These are phyloP conservation scores for Hirsutella rhossiliensis DNA, from an alignment of 2,329 filamentous ascomycete species.

Conservation along the genomic window DNA sequence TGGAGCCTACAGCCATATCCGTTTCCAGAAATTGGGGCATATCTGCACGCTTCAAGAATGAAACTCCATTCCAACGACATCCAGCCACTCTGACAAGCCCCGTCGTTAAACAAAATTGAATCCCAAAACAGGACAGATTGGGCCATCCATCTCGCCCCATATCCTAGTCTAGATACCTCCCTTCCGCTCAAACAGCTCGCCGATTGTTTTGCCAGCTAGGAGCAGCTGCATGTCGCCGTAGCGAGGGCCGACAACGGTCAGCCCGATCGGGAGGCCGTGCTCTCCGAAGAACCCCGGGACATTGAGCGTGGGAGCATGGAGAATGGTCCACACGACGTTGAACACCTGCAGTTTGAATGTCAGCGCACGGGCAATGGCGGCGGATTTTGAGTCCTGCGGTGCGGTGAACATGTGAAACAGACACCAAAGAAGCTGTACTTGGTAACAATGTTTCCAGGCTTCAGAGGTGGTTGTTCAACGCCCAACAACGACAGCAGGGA, in stretches of 20 bases:
- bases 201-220: constrained; percentile 25
- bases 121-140: too few relatives aligned
- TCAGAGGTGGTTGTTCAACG: not conserved
- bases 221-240: constrained; percentile 34
- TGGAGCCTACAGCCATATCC: too few relatives aligned
- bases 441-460: not conserved
- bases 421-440: not conserved
- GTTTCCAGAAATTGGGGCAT: too few relatives aligned
- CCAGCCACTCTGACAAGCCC: not conserved
- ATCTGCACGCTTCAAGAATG: too few relatives aligned
- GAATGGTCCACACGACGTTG: constrained; percentile 15
- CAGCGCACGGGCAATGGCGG: constrained; percentile 22
- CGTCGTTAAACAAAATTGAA: too few relatives aligned
- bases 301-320: constrained; percentile 53
- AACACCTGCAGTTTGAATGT: constrained; percentile 14
- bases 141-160: not conserved
- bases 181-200: constrained; percentile 16
- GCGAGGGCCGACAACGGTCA: constrained; percentile 37
- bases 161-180: not conserved
- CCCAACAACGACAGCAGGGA: not conserved
- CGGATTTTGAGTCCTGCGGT: too few relatives aligned
- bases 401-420: not conserved
- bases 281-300: constrained; percentile 47
- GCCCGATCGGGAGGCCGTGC: constrained; percentile 43
- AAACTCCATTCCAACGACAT: not conserved